A percentile compares a stretch with the other conserved stretches of the same genome.
phyloP scores from a whole-genome alignment of 176 grass and related monocot species.

The Eragrostis nindensis region DNA sequence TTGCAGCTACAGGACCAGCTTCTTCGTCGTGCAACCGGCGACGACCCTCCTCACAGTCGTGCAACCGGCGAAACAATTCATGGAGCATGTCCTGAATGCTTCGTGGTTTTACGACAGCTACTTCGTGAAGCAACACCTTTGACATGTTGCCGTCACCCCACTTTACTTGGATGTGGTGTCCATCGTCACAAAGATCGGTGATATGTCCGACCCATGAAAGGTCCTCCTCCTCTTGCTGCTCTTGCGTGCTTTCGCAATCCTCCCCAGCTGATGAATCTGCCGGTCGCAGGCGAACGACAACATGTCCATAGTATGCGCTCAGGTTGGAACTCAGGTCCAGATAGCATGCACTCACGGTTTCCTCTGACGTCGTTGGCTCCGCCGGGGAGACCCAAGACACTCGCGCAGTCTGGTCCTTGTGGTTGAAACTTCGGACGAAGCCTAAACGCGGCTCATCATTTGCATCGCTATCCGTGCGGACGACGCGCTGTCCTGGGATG shows the following conservation, averaged over 20 bases:
- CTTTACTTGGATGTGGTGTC: neutral
- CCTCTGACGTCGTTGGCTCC: neutral
- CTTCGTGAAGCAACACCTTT: neutral
- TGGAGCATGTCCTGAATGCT: no score
- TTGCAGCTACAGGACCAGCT: no score
- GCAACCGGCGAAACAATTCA: no score
- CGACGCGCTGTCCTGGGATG: neutral
- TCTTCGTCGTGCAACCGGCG: no score
- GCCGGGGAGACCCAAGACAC: neutral
- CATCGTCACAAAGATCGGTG: neutral
- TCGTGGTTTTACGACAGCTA: no score
- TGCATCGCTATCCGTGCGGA: no score
- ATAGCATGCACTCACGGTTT: neutral
- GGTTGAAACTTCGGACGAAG: neutral
- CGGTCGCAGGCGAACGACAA: neutral
- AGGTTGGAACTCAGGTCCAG: neutral
- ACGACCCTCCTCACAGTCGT: no score
- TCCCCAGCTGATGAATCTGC: no score
- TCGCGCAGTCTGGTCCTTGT: neutral
- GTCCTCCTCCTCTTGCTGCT: neutral
- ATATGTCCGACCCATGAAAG: constrained; percentile 21
- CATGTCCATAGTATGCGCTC: neutral
- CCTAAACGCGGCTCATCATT: neutral
- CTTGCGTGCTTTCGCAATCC: no score
- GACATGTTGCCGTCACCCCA: constrained; percentile 22